Base-by-base conservation (phyloP, 768 basidiomycete genomes). In the Macrolepiota dolichaula region DNA sequence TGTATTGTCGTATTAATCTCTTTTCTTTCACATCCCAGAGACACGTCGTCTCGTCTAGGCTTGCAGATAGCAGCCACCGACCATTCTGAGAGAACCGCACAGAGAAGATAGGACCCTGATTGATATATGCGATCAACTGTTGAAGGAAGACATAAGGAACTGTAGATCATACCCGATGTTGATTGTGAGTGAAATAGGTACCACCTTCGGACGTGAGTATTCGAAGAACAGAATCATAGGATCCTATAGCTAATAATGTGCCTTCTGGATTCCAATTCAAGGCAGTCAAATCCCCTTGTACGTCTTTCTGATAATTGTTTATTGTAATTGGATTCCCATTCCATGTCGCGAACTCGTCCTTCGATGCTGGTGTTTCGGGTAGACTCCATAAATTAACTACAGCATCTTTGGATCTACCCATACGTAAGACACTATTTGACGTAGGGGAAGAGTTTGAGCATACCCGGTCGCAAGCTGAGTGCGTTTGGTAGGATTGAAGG, bases 71-170 rank as follows among this genome's bases (percentile, higher is more conserved):
- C 54, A 94, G 76, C 85, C 87, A 89, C 54, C 81, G 80, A 4
- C 92, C 90, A 37, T 83, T 81, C 62, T 79, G 83, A 12, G 91
- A 94, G 67, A 94, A 94, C 58, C 85, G 82, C 49, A 85, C 81
- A 46, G 91, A 83, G 68, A 94, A 93, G 70, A 94, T 86, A 32
- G 91, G 88, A 58, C 86, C 91, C 89, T 92, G 78, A 74, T 74
- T 78, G 49, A 59, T 27, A 72, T 65, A 67, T 66, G 56, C 67
- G 51, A 63, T 65, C 66, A 72, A 57, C 69, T 69, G 62, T 64
- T 54, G 25, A 44, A 51, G 55, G 46, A 36, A 38, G 24, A 25
- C 49, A 42, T 59, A 37, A 38, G 36, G 32, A 35, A 51, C 51
- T 17, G 67, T 32, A 32, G 29, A 32, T 67, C 76, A 72, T 75